These are phyloP conservation scores for Akanthomyces dipterigenus DNA, from an alignment of 2,329 filamentous ascomycete genomes.

Conservation along the genomic window DNA sequence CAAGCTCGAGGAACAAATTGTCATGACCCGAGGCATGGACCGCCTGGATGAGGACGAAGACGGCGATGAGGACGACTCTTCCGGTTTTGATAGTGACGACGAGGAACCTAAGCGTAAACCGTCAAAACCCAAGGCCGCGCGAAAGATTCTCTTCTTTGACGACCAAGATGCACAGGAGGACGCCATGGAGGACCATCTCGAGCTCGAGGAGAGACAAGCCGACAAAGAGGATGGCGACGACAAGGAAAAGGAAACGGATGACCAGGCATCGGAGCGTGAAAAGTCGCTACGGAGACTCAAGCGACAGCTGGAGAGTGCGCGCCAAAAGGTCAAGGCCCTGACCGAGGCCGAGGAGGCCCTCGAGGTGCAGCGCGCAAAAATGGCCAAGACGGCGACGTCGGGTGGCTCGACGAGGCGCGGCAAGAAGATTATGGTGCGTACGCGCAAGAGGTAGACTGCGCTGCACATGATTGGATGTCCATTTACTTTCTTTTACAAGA, in stretches of 20 bases:
- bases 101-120: constrained; percentile 24
- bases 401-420: constrained; percentile 53
- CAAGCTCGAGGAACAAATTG: constrained; percentile 45
- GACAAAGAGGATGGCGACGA: constrained; percentile 19
- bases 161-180: constrained; percentile 30
- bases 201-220: constrained; percentile 24
- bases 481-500: background rate
- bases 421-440: constrained; percentile 55
- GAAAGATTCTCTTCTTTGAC: constrained; percentile 49
- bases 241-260: constrained; percentile 20
- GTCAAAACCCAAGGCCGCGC: constrained; percentile 25
- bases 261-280: constrained; percentile 32
- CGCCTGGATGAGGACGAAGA: constrained; percentile 29
- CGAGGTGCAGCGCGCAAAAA: constrained; percentile 53
- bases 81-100: constrained; percentile 25
- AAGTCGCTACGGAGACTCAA: constrained; percentile 39
- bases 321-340: constrained; percentile 48
- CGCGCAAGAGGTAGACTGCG: constrained; percentile 49
- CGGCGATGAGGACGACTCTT: constrained; percentile 24
- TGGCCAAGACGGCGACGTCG: constrained; percentile 58
- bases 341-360: constrained; percentile 50
- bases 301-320: constrained; percentile 42
- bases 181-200: constrained; percentile 23
- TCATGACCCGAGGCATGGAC: constrained; percentile 35
- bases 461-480: background rate